Conservation (phyloP, 2,329 filamentous ascomycete genomes). For the Neopestalotiopsis sp. region DNA sequence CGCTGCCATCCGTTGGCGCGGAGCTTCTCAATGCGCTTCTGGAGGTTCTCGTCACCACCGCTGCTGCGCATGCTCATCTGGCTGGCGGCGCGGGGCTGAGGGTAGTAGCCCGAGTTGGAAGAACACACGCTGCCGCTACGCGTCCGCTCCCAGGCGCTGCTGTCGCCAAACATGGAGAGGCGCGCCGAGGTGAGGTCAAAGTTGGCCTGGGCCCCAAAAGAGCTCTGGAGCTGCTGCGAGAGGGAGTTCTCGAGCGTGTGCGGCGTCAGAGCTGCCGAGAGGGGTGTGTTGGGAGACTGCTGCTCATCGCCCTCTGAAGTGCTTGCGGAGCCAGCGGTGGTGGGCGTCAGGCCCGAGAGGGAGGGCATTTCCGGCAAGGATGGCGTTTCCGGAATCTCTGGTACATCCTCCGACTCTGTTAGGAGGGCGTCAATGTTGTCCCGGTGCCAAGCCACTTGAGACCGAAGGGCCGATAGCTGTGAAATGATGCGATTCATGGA, state of each 20-base stretch:
- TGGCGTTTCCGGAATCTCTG: slow-evolving; percentile 26
- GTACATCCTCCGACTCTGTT: slow-evolving; percentile 28
- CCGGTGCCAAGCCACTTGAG: slow-evolving; percentile 56
- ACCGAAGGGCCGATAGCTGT: slow-evolving; percentile 52
- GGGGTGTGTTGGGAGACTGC: background rate
- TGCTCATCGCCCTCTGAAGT: slow-evolving; percentile 9
- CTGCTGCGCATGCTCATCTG: slow-evolving; percentile 19
- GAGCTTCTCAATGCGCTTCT: slow-evolving; percentile 59
- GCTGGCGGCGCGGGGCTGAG: slow-evolving; percentile 19
- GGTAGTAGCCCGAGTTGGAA: background rate
- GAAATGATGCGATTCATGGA: slow-evolving; percentile 56
- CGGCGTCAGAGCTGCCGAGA: background rate
- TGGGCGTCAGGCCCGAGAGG: slow-evolving; percentile 17
- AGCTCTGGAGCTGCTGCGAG: background rate
- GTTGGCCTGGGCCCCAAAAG: background rate
- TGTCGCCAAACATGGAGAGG: background rate
- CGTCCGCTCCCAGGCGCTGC: slow-evolving; percentile 6
- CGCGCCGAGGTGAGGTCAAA: slow-evolving; percentile 7
- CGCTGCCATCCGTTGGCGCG: slow-evolving; percentile 61
- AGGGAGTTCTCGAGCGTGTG: background rate
- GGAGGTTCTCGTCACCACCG: slow-evolving; percentile 38
- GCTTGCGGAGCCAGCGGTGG: background rate
- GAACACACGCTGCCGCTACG: slow-evolving; percentile 12
- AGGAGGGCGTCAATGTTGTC: slow-evolving; percentile 50
- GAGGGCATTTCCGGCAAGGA: slow-evolving; percentile 20